A percentile compares a stretch with the other conserved stretches of the same genome.
Evolutionary conservation across 352 stramenopile species (phyloP).

Genomic region (Phytophthora meadii): DNA sequence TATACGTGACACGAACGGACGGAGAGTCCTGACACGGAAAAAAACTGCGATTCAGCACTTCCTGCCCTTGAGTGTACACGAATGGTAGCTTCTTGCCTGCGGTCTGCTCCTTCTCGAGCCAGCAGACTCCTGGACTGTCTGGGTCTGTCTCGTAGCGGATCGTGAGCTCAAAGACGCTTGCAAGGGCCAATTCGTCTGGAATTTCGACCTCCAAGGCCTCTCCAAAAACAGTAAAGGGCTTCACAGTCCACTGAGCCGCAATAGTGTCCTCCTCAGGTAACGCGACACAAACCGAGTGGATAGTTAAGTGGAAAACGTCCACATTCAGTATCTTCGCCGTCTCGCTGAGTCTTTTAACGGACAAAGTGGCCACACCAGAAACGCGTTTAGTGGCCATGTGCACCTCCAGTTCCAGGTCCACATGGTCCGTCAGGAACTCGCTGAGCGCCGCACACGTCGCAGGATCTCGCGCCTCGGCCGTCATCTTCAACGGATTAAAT

Average conservation of each 20-base stretch:
- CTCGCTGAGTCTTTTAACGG: conserved; percentile 35
- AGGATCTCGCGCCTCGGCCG: conserved; percentile 42
- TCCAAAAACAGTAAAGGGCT: conserved; percentile 72
- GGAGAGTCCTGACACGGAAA: conserved; percentile 94
- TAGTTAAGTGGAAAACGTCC: conserved; percentile 68
- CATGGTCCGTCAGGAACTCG: conserved; percentile 60
- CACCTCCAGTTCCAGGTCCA: conserved; percentile 59
- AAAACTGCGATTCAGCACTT: conserved; percentile 87
- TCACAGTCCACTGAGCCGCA: conserved; percentile 47
- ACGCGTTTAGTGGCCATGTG: conserved; percentile 45
- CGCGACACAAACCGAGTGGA: conserved; percentile 51
- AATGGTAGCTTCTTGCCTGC: conserved; percentile 79
- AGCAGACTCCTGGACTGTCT: conserved; percentile 81
- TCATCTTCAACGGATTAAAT: conserved; percentile 6
- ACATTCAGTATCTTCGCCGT: conserved; percentile 38
- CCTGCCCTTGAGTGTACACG: conserved; percentile 88
- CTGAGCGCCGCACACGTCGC: conserved; percentile 66
- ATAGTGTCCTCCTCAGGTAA: conserved; percentile 20
- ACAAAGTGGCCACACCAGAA: conserved; percentile 43
- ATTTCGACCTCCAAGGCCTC: conserved; percentile 62
- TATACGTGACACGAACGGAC: conserved; percentile 96
- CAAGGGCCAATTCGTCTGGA: conserved; percentile 31
- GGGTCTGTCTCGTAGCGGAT: conserved; percentile 72
- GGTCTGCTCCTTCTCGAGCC: conserved; percentile 86
- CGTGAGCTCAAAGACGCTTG: conserved; percentile 33